These are phyloP conservation scores for Ilex paraguariensis DNA, from an alignment of 305 asterid genomes.

Conservation along the genomic window DNA sequence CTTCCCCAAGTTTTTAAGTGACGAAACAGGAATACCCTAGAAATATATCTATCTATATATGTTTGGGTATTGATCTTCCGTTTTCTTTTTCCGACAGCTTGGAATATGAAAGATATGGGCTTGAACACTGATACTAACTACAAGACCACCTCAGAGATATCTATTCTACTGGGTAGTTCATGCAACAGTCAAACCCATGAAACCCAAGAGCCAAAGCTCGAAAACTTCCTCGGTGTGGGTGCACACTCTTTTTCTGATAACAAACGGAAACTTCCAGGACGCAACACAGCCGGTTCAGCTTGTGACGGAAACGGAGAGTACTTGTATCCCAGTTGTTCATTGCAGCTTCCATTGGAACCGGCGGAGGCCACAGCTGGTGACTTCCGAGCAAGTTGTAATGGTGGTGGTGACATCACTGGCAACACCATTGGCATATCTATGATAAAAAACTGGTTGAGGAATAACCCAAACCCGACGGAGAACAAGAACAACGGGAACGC, in stretches of 20 bases:
- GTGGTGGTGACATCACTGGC: constrained; percentile 1
- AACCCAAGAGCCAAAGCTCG: constrained; percentile 60
- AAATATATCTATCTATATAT: too few species aligned
- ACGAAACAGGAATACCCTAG: too few species aligned
- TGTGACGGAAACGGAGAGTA: too few species aligned
- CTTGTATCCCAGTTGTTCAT: too few species aligned
- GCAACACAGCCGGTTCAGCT: too few species aligned
- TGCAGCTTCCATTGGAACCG: too few species aligned
- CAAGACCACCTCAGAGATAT: constrained; percentile 19
- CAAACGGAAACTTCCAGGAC: too few species aligned
- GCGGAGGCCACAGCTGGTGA: too few species aligned
- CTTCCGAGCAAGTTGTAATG: too few species aligned
- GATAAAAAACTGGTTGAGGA: constrained; percentile 79
- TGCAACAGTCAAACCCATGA: constrained; percentile 34
- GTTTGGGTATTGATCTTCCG: neutral
- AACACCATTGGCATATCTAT: constrained; percentile 61
- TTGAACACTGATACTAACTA: too few species aligned
- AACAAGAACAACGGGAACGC: constrained; percentile 16
- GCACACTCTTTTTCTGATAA: neutral
- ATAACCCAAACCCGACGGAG: constrained; percentile 31
- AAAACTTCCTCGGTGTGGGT: constrained; percentile 47
- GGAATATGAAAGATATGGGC: constrained; percentile 38
- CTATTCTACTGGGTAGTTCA: constrained; percentile 24
- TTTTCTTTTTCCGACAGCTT: constrained; percentile 31
- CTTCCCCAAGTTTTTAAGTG: too few species aligned